Base-by-base conservation (phyloP, 2,329 filamentous ascomycete species). In the Macrophomina tecta region DNA sequence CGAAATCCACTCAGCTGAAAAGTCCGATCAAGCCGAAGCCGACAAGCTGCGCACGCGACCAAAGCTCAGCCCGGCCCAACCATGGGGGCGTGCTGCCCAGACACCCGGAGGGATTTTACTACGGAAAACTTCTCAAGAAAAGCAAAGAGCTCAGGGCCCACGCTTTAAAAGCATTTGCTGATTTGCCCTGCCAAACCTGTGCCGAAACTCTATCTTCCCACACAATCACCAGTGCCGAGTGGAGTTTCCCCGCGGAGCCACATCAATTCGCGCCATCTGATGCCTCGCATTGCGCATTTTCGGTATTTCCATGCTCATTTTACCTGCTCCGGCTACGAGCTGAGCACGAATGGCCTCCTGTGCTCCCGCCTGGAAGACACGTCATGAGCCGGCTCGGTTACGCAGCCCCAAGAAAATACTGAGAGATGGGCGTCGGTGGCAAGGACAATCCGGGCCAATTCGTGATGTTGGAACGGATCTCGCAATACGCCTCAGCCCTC, bases 371-470 rank as follows among this genome's bases (percentile, higher is more conserved):
- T 16, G 42, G 42, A 45, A n/a, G 8, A 45, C 16, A 3, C 4
- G 42, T 45, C 42, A 14, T 9, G 32, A 14, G 6, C 14, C 32
- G 18, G 8, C 16, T 53, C 51, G 53, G 36, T 42, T 56, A 28
- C 11, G 18, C 11, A 8, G 9, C 23, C 30, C 55, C 55, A 60
- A 60, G 55, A 60, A 32, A 45, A n/a, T 60, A 38, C 55, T 60
- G 38, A 60, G 38, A 60, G 55, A 60, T 60, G 45, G 55, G 55
- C 38, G 38, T 32, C 28, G 38, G 38, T 60, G 55, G 38, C 55
- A 60, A 34, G 38, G 14, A 60, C 55, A 1, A 32, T 45, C 2
- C 18, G 40, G 38, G 12, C n/a, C 18, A 30, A 32, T 28, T 28
- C 38, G 55, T 30, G 36, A 60, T 32, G 38, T 23, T 32, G 23